Evolutionary conservation across 75 land plant species (phyloP), one percentile per base, ranked within the genome.

Genomic region (Picea glauca): DNA sequence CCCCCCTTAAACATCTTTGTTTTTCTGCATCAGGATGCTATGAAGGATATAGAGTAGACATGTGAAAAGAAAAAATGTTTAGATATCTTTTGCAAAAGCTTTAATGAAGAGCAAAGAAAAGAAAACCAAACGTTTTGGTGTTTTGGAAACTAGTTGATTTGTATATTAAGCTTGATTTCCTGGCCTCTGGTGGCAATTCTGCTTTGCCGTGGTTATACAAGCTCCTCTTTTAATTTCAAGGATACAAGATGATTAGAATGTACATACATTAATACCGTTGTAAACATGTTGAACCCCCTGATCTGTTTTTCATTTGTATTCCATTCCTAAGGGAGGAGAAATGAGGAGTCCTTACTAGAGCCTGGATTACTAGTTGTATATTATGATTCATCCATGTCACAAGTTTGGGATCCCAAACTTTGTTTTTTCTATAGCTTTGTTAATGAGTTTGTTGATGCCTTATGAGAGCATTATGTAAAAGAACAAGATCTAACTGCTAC

Each of bases 161-260:
- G 73, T 70, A 70, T 70, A 70, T 40, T 70, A 70, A 70, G 72
- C 18, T 70, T n/a, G 43, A 70, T 70, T 38, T 20, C 73, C 38
- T 18, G 73, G 73, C 14, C 31, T 38, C 43, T 43, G 43, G 23
- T 70, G 26, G 17, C 12, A 46, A 40, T 40, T 9, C 21, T 70
- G 73, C 9, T 70, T 66, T 70, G 38, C n/a, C 21, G 18, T 40
- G 54, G n/a, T 70, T 18, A 46, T 46, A 46, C 54, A 33, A 70
- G 73, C 33, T 23, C 33, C 50, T 38, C 20, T 20, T 43, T 43
- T n/a, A 43, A 20, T 40, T 20, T 70, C 18, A 40, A 38, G 33
- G 43, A 32, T 70, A 18, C n/a, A n/a, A 7, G 43, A 3, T 1
- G 21, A 43, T 46, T 40, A 70, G 46, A 35, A 70, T 70, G 54